Evolutionary conservation across 805 yeast species (phyloP).

Genomic region (Wickerhamiella bombiphila): DNA sequence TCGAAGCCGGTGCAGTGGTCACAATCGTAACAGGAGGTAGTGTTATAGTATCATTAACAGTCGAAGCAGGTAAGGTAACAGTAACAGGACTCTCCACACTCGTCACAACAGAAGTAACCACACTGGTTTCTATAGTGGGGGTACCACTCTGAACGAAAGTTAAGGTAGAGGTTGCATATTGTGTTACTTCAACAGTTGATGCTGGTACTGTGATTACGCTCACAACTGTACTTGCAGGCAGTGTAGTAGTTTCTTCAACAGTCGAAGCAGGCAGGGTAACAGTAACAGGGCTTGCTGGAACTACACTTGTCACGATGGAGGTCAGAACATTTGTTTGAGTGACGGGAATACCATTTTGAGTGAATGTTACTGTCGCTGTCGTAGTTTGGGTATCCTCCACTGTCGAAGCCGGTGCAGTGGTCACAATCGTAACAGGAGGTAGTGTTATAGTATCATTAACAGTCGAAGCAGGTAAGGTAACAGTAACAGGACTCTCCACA

Average conservation of each 20-base stretch:
- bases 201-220: background rate
- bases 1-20: slow-evolving; percentile 1
- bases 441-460: slow-evolving; percentile 3
- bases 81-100: too few relatives aligned
- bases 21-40: slow-evolving; percentile 1
- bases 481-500: background rate
- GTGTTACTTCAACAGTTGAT: background rate
- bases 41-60: too few relatives aligned
- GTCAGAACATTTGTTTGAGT: too few relatives aligned
- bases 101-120: too few relatives aligned
- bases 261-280: background rate
- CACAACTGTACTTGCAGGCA: background rate
- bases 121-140: too few relatives aligned
- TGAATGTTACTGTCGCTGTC: too few relatives aligned
- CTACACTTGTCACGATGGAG: too few relatives aligned
- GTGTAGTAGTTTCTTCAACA: background rate
- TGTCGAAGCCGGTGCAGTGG: background rate
- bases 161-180: background rate
- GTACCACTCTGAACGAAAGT: too few relatives aligned
- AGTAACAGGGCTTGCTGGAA: too few relatives aligned
- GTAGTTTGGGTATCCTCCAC: too few relatives aligned
- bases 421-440: slow-evolving; percentile 1
- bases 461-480: background rate
- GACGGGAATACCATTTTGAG: too few relatives aligned
- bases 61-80: slow-evolving; percentile 1